These are phyloP conservation scores for Aspergillus fumigatiaffinis DNA, from an alignment of 2,329 filamentous ascomycete genomes.

Conservation along the genomic window DNA sequence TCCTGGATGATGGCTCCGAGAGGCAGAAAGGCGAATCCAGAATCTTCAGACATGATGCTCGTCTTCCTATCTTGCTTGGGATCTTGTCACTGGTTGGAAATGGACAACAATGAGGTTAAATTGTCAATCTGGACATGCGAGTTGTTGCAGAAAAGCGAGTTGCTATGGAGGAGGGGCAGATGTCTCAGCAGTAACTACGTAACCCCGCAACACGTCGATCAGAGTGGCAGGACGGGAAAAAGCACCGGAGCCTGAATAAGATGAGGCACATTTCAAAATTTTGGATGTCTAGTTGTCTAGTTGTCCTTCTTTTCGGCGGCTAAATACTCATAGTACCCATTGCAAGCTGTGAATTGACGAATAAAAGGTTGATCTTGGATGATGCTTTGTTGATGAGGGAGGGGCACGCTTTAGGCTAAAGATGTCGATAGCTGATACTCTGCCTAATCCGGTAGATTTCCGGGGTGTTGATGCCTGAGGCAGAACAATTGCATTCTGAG, in stretches of 20 bases:
- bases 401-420: constrained; percentile 5
- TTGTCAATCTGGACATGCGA: background rate
- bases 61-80: background rate
- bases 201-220: background rate
- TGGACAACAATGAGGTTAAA: background rate
- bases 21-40: constrained; percentile 41
- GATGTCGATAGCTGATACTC: background rate
- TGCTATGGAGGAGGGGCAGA: background rate
- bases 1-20: constrained; percentile 56
- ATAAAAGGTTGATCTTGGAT: background rate
- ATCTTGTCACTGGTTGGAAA: background rate
- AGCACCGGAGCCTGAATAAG: background rate
- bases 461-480: background rate
- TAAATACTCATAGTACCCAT: background rate
- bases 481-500: background rate
- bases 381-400: background rate
- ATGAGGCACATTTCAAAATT: background rate
- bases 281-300: background rate
- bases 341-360: background rate
- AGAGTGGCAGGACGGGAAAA: background rate
- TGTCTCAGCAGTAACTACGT: background rate
- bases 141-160: background rate
- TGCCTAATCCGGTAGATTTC: constrained; percentile 5
- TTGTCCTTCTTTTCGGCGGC: background rate
- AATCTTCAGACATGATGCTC: background rate